A percentile compares a stretch with the other conserved stretches of the same genome.
Evolutionary conservation across 2,329 filamentous ascomycete species (phyloP).

Genomic region (Colletotrichum higginsianum): DNA sequence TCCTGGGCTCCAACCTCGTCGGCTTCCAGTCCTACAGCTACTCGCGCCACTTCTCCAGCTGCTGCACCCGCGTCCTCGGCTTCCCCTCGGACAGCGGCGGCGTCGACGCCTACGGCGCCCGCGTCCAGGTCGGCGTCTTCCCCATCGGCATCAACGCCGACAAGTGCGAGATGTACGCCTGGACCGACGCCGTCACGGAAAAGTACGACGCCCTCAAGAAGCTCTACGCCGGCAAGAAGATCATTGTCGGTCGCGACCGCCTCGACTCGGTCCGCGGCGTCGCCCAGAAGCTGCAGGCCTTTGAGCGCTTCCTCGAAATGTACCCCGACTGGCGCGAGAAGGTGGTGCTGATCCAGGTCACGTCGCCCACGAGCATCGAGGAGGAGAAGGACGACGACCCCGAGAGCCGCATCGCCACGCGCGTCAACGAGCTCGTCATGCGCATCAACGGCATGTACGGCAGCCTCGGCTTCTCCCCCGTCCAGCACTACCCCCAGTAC

Average conservation of each 20-base stretch:
- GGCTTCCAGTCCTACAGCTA: conserved; percentile 98
- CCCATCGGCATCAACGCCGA: conserved; percentile 95
- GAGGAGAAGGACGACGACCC: conserved; percentile 80
- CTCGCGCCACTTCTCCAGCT: conserved; percentile 93
- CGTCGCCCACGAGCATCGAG: conserved; percentile 86
- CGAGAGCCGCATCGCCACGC: conserved; percentile 86
- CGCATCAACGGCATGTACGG: conserved; percentile 94
- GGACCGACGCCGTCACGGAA: conserved; percentile 77
- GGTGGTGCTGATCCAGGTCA: conserved; percentile 95
- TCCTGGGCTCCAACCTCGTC: conserved; percentile 92
- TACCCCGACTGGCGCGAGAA: conserved; percentile 94
- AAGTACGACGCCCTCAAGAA: conserved; percentile 81
- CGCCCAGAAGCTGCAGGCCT: conserved; percentile 95
- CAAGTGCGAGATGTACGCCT: conserved; percentile 82
- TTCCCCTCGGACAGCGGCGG: conserved; percentile 89
- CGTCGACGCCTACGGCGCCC: conserved; percentile 89
- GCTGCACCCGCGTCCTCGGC: conserved; percentile 91
- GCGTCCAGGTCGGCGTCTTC: conserved; percentile 93
- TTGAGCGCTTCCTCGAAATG: conserved; percentile 90
- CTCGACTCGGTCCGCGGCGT: conserved; percentile 94
- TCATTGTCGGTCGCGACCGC: conserved; percentile 95
- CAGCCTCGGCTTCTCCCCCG: conserved; percentile 88
- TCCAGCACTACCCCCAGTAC: conserved; percentile 96
- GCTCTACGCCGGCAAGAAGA: conserved; percentile 90
- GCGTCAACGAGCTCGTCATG: conserved; percentile 91